phyloP scores from a whole-genome alignment of 2,329 filamentous ascomycete species.

The Aspergillus fijiensis region DNA sequence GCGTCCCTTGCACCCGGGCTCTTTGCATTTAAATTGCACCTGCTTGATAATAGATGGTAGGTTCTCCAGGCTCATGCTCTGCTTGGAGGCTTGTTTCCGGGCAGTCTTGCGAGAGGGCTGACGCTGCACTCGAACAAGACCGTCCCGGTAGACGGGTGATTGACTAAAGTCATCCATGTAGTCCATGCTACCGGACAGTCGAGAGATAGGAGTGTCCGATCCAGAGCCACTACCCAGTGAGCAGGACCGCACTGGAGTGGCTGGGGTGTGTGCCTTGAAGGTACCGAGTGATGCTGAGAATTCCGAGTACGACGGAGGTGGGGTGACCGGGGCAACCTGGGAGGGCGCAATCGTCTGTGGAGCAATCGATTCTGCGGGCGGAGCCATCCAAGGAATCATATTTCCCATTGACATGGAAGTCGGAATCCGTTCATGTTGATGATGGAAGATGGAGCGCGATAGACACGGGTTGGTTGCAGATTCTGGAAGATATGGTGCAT shows the following conservation, averaged over 20 bases:
- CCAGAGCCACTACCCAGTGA: slow-evolving; percentile 38
- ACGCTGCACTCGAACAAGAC: slow-evolving; percentile 31
- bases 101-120: slow-evolving; percentile 33
- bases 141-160: slow-evolving; percentile 36
- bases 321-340: slow-evolving; percentile 38
- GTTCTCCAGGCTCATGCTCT: slow-evolving; percentile 38
- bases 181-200: slow-evolving; percentile 36
- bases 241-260: slow-evolving; percentile 37
- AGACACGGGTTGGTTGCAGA: slow-evolving; percentile 41
- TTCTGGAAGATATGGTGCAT: slow-evolving; percentile 36
- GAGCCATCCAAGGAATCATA: slow-evolving; percentile 39
- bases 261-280: slow-evolving; percentile 38
- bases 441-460: slow-evolving; percentile 40
- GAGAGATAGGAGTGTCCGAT: slow-evolving; percentile 37
- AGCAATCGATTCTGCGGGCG: slow-evolving; percentile 31
- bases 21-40: slow-evolving; percentile 44
- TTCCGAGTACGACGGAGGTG: slow-evolving; percentile 40
- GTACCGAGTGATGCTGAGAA: slow-evolving; percentile 35
- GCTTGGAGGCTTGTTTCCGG: slow-evolving; percentile 34
- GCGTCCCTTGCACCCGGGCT: slow-evolving; percentile 44
- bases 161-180: slow-evolving; percentile 37
- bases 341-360: slow-evolving; percentile 39
- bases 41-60: slow-evolving; percentile 41
- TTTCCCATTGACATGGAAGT: slow-evolving; percentile 40
- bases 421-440: slow-evolving; percentile 36